A percentile compares a stretch with the other conserved stretches of the same genome.
phyloP scores from a whole-genome alignment of 257 asterid species.

The Apocynum venetum region DNA sequence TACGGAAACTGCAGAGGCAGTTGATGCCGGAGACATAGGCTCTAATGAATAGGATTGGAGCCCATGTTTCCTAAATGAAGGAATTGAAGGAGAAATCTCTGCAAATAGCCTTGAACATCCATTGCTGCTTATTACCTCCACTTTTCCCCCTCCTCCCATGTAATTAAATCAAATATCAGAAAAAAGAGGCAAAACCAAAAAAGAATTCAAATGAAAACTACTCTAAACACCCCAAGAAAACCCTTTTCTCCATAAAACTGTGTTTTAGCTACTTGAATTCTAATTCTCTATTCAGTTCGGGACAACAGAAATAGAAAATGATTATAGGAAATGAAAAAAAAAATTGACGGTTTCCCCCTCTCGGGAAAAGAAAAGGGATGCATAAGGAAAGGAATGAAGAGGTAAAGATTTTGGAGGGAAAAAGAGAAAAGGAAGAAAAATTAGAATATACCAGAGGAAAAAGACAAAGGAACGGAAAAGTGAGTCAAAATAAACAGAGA shows the following conservation, averaged over 20 bases:
- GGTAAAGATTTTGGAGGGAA: constrained; percentile 24
- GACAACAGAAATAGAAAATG: neutral
- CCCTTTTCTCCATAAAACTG: neutral
- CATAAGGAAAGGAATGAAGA: neutral
- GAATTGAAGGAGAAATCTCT: constrained; percentile 40
- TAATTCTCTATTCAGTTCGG: neutral
- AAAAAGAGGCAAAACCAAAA: constrained; percentile 15
- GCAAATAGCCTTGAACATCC: constrained; percentile 79
- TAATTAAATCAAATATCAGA: constrained; percentile 26
- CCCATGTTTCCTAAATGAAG: constrained; percentile 56
- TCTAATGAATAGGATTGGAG: constrained; percentile 52
- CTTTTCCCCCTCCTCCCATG: constrained; percentile 49
- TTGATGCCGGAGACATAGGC: constrained; percentile 50
- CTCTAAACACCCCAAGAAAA: neutral
- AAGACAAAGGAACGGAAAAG: constrained; percentile 19
- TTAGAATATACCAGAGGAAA: constrained; percentile 19
- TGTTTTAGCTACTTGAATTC: neutral
- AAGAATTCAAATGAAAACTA: neutral
- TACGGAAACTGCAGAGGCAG: constrained; percentile 39
- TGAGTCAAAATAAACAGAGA: constrained; percentile 21
- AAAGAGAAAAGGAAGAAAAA: constrained; percentile 16
- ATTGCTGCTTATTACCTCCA: constrained; percentile 68
- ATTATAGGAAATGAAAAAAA: too few relatives aligned
- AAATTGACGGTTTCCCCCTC: neutral
- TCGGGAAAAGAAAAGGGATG: neutral